A percentile compares a stretch with the other conserved stretches of the same genome.
Evolutionary conservation across 176 grass and related monocot species (phyloP).

Genomic region (Eleusine coracana): DNA sequence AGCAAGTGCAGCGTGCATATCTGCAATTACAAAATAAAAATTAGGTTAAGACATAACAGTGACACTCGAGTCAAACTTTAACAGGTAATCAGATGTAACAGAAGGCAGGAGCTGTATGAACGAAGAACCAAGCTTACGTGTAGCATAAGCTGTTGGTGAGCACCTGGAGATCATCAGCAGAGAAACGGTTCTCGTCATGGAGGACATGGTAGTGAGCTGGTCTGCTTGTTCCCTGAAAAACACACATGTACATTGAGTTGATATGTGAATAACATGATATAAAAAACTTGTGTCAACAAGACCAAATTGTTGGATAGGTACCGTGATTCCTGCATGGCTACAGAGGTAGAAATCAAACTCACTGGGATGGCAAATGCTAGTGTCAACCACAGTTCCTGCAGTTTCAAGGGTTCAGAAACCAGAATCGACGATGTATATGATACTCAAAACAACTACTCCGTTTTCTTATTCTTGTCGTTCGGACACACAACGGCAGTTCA

Average conservation of each 20-base stretch:
- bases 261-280: neutral
- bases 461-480: no score
- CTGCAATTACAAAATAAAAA: constrained; percentile 50
- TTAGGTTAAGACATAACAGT: neutral
- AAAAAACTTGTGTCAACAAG: no score
- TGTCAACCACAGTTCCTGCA: constrained; percentile 78
- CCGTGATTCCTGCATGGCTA: constrained; percentile 80
- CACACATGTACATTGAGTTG: neutral
- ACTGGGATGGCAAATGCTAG: constrained; percentile 64
- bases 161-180: constrained; percentile 14
- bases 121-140: constrained; percentile 46
- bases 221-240: constrained; percentile 31
- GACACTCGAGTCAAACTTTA: neutral
- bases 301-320: constrained; percentile 1
- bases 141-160: constrained; percentile 52
- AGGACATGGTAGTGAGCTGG: constrained; percentile 29
- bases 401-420: neutral
- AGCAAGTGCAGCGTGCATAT: constrained; percentile 78
- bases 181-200: neutral
- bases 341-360: constrained; percentile 92
- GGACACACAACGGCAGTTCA: no score
- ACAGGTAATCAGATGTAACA: neutral
- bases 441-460: neutral
- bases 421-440: neutral
- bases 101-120: neutral